Evolutionary conservation across 768 basidiomycete genomes (phyloP).

Genomic region (Lentinula lateritia): DNA sequence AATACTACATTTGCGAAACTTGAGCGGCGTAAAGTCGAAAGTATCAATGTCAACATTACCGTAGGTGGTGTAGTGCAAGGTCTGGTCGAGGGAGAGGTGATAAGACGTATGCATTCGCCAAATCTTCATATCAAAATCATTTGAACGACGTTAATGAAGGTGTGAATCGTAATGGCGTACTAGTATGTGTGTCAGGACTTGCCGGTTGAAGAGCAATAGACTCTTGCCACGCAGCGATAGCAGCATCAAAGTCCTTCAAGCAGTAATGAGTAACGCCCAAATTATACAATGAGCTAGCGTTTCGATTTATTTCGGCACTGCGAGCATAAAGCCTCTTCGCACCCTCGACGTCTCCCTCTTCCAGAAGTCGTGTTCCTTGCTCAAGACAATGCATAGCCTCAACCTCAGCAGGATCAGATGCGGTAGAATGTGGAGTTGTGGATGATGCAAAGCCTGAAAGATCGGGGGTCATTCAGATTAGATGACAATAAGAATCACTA

Average conservation of each 20-base stretch:
- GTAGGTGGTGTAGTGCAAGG: conserved; percentile 80
- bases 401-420: conserved; percentile 75
- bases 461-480: neutral
- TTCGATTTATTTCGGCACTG: conserved; percentile 75
- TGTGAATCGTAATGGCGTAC: conserved; percentile 35
- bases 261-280: conserved; percentile 88
- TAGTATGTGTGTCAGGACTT: conserved; percentile 84
- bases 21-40: conserved; percentile 21
- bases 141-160: conserved; percentile 7
- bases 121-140: conserved; percentile 40
- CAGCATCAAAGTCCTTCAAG: conserved; percentile 84
- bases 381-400: conserved; percentile 79
- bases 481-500: neutral
- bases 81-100: conserved; percentile 76
- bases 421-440: conserved; percentile 74
- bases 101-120: conserved; percentile 87
- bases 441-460: conserved; percentile 73
- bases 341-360: conserved; percentile 78
- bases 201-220: conserved; percentile 76
- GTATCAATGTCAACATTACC: conserved; percentile 38
- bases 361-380: conserved; percentile 77
- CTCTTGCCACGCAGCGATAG: conserved; percentile 83
- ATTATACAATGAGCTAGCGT: conserved; percentile 80
- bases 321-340: conserved; percentile 75
- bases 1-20: conserved; percentile 46